Percentiles rank a stretch among this genome's conserved stretches.
These are phyloP conservation scores for Glaciozyma martinii DNA, from an alignment of 768 basidiomycete species.

Conservation along the genomic window DNA sequence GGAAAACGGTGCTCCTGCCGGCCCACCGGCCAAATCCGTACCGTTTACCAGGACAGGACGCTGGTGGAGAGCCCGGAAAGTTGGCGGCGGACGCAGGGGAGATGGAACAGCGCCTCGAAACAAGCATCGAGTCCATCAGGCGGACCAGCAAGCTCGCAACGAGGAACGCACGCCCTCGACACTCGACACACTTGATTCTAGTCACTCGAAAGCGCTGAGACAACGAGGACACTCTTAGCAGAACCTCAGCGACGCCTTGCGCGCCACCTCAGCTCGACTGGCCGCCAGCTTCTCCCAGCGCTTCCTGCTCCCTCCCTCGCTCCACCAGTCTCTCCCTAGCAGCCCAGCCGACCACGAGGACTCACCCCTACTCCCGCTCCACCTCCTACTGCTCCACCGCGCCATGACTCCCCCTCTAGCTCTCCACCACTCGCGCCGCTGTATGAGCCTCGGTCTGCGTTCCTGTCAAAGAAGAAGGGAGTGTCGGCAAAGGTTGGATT, in stretches of 20 bases:
- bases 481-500: slow-evolving; percentile 39
- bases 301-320: background rate
- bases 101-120: too few species aligned
- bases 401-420: slow-evolving; percentile 33
- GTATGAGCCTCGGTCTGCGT: background rate
- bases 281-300: background rate
- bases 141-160: too few species aligned
- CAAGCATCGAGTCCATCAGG: too few species aligned
- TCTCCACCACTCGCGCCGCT: background rate
- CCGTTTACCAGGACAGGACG: too few species aligned
- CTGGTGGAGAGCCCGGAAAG: too few species aligned
- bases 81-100: too few species aligned
- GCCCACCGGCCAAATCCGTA: too few species aligned
- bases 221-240: background rate
- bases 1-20: too few species aligned
- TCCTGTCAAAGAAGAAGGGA: slow-evolving; percentile 39
- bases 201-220: background rate
- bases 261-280: background rate
- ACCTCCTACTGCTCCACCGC: slow-evolving; percentile 17
- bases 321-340: background rate
- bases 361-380: slow-evolving; percentile 36
- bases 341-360: background rate
- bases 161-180: background rate
- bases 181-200: background rate
- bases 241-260: background rate